These are phyloP conservation scores for Sorghum bicolor DNA, from an alignment of 176 grass and related monocot species.

Conservation along the genomic window Sorghum_bicolor_NCBIv3 NC_012870.2:9042501-9043000, in stretches of 20 bases:
- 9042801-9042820: neutral
- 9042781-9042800: neutral
- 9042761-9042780: neutral
- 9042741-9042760: neutral
- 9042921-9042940: constrained; percentile 3
- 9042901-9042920: constrained; percentile 25
- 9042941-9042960: constrained; percentile 62
- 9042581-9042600: neutral
- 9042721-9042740: neutral
- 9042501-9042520: constrained; percentile 1
- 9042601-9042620: neutral
- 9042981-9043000: constrained; percentile 98
- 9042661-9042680: neutral
- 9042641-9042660: neutral
- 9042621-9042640: neutral
- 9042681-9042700: neutral
- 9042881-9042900: neutral
- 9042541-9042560: neutral
- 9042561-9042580: neutral
- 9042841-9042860: neutral
- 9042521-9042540: neutral
- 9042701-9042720: neutral
- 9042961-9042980: constrained; percentile 96
- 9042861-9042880: constrained; percentile 11
- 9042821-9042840: neutral